Conservation (phyloP, 2,329 filamentous ascomycete genomes). For the Paecilomyces formosus region DNA sequence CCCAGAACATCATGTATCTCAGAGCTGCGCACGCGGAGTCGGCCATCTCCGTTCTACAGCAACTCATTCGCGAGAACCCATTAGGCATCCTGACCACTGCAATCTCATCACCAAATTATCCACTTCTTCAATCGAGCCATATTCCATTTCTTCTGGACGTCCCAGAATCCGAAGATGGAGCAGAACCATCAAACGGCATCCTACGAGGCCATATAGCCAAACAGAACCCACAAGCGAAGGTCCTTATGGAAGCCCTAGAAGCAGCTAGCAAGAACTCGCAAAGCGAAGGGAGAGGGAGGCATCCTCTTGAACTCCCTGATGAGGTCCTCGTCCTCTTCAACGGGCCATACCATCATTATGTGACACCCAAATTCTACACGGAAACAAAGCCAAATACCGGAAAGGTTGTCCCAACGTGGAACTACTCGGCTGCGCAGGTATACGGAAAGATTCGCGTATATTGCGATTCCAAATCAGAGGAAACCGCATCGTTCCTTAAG, state of each 20-base stretch:
- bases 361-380: constrained; percentile 62
- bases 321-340: constrained; percentile 61
- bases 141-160: constrained; percentile 55
- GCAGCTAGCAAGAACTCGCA: background rate
- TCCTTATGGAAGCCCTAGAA: constrained; percentile 45
- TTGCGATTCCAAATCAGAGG: constrained; percentile 40
- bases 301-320: constrained; percentile 31
- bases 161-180: constrained; percentile 11
- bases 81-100: constrained; percentile 58
- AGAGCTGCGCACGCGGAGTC: constrained; percentile 47
- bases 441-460: constrained; percentile 53
- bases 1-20: constrained; percentile 47
- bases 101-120: constrained; percentile 43
- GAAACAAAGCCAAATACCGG: constrained; percentile 57
- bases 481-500: constrained; percentile 43
- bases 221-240: constrained; percentile 57
- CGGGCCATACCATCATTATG: constrained; percentile 52
- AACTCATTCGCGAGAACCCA: constrained; percentile 53
- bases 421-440: constrained; percentile 58
- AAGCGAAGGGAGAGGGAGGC: constrained; percentile 16
- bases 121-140: constrained; percentile 52
- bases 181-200: constrained; percentile 25
- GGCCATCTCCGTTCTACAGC: constrained; percentile 42
- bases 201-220: constrained; percentile 58
- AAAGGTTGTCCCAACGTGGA: constrained; percentile 66